Base-by-base conservation (phyloP, 2,329 filamentous ascomycete species). In the Clarireedia hainanense region DNA sequence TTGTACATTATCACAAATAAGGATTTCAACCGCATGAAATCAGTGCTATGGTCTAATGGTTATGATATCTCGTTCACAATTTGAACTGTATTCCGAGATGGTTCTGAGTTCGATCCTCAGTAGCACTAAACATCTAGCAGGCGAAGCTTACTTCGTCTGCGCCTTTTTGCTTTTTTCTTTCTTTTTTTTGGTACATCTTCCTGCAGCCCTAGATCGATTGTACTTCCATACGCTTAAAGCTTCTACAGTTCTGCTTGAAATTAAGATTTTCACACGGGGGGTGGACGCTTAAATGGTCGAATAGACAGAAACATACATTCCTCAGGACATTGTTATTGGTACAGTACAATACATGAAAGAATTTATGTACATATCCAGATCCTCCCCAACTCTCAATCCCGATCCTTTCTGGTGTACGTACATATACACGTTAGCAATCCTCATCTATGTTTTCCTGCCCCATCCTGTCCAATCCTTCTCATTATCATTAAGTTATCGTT, bases 1-100 rank as follows among this genome's bases (percentile, higher is more conserved):
- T 48, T 30, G 6, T 52, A 24, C 15, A 30, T 48, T 0, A 15
- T 6, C 10, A 6, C 1, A 36, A 20, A 48, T 48, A 27, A 50
- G 5, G 10, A 4, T 30, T 14, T 3, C 4, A n/a, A 27, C 7
- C n/a, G n/a, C 5, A 34, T 47, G 47, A 15, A 47, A 34, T 12
- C 9, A 34, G 55, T 57, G 36, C 37, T 37, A 42, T 57, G 51
- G 56, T 55, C 51, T 57, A 57, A 57, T 52, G 52, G 60, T 68
- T 67, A 68, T 68, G 65, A 68, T 67, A 66, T 67, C 64, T 66
- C 64, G 63, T 65, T 68, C 65, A 67, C 64, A 67, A 36, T 39
- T n/a, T 61, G 62, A 63, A 64, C 57, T 42, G n/a, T 56, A 48
- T 51, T 58, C 65, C 65, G 65, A 67, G 65, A 67, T 65, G 65